Percentiles rank a stretch among this genome's conserved stretches.
These are phyloP conservation scores for Andrographis paniculata DNA, from an alignment of 305 asterid genomes.

Conservation along the genomic window DNA sequence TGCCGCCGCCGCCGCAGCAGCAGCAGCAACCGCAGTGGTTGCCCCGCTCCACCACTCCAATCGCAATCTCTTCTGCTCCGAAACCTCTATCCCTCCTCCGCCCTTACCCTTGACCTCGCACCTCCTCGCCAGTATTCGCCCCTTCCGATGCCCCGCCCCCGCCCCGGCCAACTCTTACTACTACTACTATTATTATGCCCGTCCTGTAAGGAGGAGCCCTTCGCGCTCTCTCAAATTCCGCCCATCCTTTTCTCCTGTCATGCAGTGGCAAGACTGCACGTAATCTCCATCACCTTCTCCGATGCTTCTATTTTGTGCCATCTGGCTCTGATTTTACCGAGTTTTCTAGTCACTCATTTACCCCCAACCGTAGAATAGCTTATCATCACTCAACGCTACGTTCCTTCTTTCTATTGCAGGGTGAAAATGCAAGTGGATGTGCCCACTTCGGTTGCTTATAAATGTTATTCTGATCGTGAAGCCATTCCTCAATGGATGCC, in stretches of 20 bases:
- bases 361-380: too few species aligned
- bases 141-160: constrained; percentile 19
- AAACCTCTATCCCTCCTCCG: constrained; percentile 9
- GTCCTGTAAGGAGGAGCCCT: too few species aligned
- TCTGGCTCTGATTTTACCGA: too few species aligned
- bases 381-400: constrained; percentile 4
- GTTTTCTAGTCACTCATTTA: too few species aligned
- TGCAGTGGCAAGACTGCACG: constrained; percentile 97
- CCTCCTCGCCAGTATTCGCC: constrained; percentile 17
- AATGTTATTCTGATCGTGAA: constrained; percentile 81
- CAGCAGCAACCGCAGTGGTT: constrained; percentile 22
- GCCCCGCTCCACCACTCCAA: constrained; percentile 19
- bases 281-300: constrained; percentile 17
- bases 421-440: constrained; percentile 75
- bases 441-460: constrained; percentile 74
- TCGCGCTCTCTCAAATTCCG: constrained; percentile 27
- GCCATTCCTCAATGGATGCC: constrained; percentile 96
- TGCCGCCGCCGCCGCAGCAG: too few species aligned
- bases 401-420: constrained; percentile 33
- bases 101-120: constrained; percentile 9
- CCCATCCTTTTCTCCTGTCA: constrained; percentile 38
- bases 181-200: too few species aligned
- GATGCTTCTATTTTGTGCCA: neutral
- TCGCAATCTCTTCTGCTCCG: neutral
- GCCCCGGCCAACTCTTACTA: too few species aligned